Base-by-base conservation (phyloP, 148 eudicot genomes). In the Mesembryanthemum crystallinum region DNA sequence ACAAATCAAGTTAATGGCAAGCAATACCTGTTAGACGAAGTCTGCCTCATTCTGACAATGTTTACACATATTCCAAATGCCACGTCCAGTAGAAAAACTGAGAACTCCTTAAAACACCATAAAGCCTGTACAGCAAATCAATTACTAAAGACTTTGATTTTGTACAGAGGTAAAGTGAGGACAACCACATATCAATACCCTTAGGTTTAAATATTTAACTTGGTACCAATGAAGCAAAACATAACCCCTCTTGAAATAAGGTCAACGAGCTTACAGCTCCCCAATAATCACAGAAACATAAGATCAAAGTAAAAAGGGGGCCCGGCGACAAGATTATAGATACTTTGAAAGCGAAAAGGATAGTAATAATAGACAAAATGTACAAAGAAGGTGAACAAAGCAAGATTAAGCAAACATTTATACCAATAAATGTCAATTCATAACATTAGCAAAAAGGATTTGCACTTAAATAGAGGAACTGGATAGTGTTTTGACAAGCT, bases 41-140 rank as follows among this genome's bases (percentile, higher is more conserved):
- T 72, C 57, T 57, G 51, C 83, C 78, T 88, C 60, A 80, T 64
- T 83, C 89, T 73, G 79, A 82, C 64, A 39, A 83, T 24, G 52
- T 83, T 89, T 59, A 87, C 65, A 29, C 69, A 78, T 73, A 84
- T 76, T 71, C 85, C 89, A 80, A 88, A 88, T 78, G 84, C 76
- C 78, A 88, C 70, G 42, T 88, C 92, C 77, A 82, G 64, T 30
- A 86, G 30, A 78, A 82, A 66, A 67, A 72, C 23, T 54, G 73
- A 76, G 77, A 82, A 77, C 62, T 88, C 89, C 67, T 71, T 55
- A 24, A 85, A 24, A 73, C 84, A 87, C 77, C 58, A 73, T 21
- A 80, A 75, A 84, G 73, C 90, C 97, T 90, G 91, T 82, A 51
- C 23, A 21, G 8, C 42, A 39, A 28, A 74, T 72, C 61, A 74